These are phyloP conservation scores for Rhizoclosmatium globosum DNA, from an alignment of 192 early-diverging fungal genomes.

Conservation along the genomic window DNA sequence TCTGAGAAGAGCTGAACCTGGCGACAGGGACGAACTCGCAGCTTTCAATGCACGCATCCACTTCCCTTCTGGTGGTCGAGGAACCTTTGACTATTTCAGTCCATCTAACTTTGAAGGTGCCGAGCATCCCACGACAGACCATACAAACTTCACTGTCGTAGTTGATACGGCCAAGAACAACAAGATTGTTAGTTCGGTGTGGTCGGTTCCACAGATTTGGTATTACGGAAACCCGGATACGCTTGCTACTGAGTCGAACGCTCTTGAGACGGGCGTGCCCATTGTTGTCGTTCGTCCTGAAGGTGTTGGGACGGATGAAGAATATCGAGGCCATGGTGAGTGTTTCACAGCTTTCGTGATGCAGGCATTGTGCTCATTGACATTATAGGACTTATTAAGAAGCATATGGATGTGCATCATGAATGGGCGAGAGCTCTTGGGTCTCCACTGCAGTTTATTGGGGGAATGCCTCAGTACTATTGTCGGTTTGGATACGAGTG, in stretches of 20 bases:
- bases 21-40: constrained; percentile 24
- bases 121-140: constrained; percentile 23
- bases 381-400: constrained; percentile 20
- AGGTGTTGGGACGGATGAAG: constrained; percentile 33
- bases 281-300: constrained; percentile 28
- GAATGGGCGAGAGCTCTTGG: constrained; percentile 27
- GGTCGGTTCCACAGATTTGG: constrained; percentile 32
- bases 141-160: constrained; percentile 28
- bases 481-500: constrained; percentile 38
- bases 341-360: background rate
- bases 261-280: constrained; percentile 1
- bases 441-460: constrained; percentile 32
- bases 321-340: constrained; percentile 10
- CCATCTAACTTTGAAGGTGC: background rate
- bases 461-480: constrained; percentile 42
- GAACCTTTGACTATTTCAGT: background rate
- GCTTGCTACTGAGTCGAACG: background rate
- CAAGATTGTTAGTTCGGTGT: constrained; percentile 28
- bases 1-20: constrained; percentile 5
- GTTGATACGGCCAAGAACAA: constrained; percentile 28
- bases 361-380: background rate
- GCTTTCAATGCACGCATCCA: constrained; percentile 35
- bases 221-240: constrained; percentile 7
- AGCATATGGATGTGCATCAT: constrained; percentile 35
- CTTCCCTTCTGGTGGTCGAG: constrained; percentile 12